phyloP scores from a whole-genome alignment of 306 rosid genomes.

The Medicago ruthenica region DNA sequence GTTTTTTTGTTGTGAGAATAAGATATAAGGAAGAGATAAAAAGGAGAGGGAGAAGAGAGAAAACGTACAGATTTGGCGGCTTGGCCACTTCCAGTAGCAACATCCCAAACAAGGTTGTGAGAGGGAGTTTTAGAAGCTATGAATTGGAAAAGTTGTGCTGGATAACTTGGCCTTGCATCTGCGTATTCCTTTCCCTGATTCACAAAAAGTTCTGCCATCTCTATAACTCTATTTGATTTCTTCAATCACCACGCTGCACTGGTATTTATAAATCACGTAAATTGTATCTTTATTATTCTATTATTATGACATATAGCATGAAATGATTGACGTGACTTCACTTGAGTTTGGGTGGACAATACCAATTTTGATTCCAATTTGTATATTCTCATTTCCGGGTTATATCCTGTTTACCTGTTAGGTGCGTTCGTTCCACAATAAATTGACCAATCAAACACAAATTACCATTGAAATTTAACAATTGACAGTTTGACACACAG shows the following conservation, averaged over 20 bases:
- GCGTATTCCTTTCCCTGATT: slow-evolving; percentile 73
- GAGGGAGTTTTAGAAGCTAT: slow-evolving; percentile 71
- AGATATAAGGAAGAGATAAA: too few relatives aligned
- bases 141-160: slow-evolving; percentile 60
- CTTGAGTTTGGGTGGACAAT: neutral
- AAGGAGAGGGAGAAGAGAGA: neutral
- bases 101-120: slow-evolving; percentile 82
- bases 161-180: slow-evolving; percentile 66
- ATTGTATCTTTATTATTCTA: neutral
- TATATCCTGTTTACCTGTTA: neutral
- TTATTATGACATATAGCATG: neutral
- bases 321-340: neutral
- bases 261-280: neutral
- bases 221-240: neutral
- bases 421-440: neutral
- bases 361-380: neutral
- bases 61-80: slow-evolving; percentile 68
- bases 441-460: neutral
- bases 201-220: slow-evolving; percentile 49
- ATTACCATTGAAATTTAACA: too few relatives aligned
- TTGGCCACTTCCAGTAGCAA: slow-evolving; percentile 88
- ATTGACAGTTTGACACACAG: neutral
- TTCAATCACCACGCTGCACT: neutral
- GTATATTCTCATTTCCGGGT: neutral
- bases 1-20: too few relatives aligned